Conservation (phyloP, 2,329 filamentous ascomycete genomes). For the Talaromyces sp. region DNA sequence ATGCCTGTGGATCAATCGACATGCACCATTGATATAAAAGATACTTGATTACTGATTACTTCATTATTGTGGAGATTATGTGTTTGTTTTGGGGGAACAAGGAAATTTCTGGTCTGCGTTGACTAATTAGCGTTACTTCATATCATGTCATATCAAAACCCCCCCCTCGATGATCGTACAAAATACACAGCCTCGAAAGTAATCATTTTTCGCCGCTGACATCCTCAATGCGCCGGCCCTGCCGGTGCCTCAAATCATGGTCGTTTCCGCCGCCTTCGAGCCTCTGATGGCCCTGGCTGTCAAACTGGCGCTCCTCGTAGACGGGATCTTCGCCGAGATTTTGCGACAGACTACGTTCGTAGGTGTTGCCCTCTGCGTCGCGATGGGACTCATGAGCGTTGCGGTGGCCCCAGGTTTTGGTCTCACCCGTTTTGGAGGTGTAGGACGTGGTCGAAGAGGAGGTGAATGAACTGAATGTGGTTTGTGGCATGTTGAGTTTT, state of each 20-base stretch:
- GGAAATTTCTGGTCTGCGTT: no score
- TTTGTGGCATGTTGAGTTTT: conserved; percentile 4
- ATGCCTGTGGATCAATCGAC: background rate
- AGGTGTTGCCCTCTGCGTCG: conserved; percentile 6
- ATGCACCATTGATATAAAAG: background rate
- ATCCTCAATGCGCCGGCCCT: conserved; percentile 9
- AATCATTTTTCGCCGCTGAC: conserved; percentile 4
- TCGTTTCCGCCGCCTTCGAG: background rate
- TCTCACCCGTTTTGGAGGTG: conserved; percentile 5
- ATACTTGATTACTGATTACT: background rate
- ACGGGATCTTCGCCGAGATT: conserved; percentile 9
- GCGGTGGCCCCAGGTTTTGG: conserved; percentile 10
- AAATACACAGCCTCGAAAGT: background rate
- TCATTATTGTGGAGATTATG: no score
- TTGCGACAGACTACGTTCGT: conserved; percentile 7
- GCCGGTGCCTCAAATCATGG: background rate
- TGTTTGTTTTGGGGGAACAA: no score
- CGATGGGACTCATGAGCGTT: conserved; percentile 5
- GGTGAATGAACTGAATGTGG: conserved; percentile 7
- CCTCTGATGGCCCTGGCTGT: conserved; percentile 6
- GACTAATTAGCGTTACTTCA: background rate
- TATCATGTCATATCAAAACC: background rate
- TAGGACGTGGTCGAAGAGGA: background rate
- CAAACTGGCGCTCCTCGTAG: conserved; percentile 11
- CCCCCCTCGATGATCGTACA: background rate